These are phyloP conservation scores for Solidago caesia DNA, from an alignment of 129 eudicot genomes.

Conservation along the genomic window DNA sequence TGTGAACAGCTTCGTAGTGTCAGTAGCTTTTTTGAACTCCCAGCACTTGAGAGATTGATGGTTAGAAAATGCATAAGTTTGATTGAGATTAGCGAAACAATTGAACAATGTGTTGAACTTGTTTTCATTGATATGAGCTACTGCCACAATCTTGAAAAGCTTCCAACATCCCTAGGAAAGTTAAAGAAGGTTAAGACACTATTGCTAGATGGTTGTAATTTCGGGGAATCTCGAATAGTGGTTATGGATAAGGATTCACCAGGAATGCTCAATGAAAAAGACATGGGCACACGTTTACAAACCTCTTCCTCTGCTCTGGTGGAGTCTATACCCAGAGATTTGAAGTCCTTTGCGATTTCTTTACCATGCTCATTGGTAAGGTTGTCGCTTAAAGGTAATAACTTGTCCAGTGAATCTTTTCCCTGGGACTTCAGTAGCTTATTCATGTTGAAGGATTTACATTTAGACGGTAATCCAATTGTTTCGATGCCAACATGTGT, in stretches of 20 bases:
- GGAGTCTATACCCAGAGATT: not conserved
- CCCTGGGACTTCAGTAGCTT: constrained; percentile 5
- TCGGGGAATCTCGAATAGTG: not conserved
- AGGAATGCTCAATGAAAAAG: not conserved
- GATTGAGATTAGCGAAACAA: constrained; percentile 25
- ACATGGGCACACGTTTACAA: not conserved
- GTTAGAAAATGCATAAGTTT: constrained; percentile 16
- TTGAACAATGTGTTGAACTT: constrained; percentile 23
- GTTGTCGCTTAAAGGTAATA: not conserved
- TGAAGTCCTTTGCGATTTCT: not conserved
- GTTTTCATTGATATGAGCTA: constrained; percentile 22
- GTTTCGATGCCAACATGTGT: constrained; percentile 17
- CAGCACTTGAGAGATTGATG: constrained; percentile 28
- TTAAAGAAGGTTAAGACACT: constrained; percentile 26
- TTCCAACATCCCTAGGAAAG: constrained; percentile 15
- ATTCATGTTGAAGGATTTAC: not conserved
- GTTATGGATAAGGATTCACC: not conserved
- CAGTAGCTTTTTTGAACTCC: constrained; percentile 19
- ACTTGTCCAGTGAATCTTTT: constrained; percentile 14
- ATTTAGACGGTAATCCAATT: constrained; percentile 9
- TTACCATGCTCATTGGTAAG: constrained; percentile 14
- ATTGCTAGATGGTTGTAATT: constrained; percentile 28
- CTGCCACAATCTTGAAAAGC: constrained; percentile 17
- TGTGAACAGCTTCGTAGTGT: not conserved
- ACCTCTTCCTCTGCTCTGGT: not conserved